Conservation (phyloP, 352 stramenopile genomes). For the Globisporangium sylvaticum region DNA sequence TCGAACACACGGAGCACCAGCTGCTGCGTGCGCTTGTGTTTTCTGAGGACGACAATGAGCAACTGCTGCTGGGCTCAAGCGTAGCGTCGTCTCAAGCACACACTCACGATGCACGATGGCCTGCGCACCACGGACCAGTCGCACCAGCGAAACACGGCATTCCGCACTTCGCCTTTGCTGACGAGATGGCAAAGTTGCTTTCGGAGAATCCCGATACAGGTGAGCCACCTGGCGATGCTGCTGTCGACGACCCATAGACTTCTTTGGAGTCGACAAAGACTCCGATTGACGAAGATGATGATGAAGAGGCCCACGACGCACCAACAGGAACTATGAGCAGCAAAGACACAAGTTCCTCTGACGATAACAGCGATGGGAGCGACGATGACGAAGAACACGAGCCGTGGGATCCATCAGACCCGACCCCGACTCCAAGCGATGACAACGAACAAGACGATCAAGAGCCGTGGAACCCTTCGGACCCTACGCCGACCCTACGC, state of each 20-base stretch:
- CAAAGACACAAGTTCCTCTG: too few species aligned
- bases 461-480: neutral
- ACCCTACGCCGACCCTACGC: neutral
- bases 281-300: too few species aligned
- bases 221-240: neutral
- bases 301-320: too few species aligned
- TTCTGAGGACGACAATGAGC: neutral
- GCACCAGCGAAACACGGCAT: neutral
- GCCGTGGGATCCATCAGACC: neutral
- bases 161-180: neutral
- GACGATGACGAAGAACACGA: neutral
- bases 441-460: neutral
- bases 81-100: too few species aligned
- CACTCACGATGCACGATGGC: too few species aligned
- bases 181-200: neutral
- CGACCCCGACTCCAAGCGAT: neutral
- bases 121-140: too few species aligned
- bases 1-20: neutral
- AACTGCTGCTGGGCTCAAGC: neutral
- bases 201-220: neutral
- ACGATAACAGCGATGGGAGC: too few species aligned
- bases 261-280: too few species aligned
- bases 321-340: too few species aligned
- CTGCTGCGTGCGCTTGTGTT: neutral
- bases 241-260: neutral